Conservation (phyloP, 352 stramenopile genomes). For the Phytopythium ostracodes region DNA sequence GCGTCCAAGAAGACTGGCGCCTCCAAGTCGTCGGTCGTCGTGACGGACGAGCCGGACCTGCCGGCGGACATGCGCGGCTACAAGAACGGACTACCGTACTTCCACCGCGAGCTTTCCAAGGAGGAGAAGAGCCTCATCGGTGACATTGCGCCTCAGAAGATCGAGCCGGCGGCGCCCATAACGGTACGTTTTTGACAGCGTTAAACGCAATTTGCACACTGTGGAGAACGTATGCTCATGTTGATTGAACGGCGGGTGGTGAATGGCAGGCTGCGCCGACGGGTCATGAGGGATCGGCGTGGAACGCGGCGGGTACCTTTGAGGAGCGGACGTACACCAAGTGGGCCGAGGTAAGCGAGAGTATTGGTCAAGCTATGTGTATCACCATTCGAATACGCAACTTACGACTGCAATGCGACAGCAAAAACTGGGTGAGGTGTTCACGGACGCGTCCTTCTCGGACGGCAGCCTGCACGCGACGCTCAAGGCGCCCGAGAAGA, state of each 20-base stretch:
- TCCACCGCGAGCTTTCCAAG: constrained; percentile 96
- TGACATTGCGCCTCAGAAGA: constrained; percentile 91
- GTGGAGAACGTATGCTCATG: background rate
- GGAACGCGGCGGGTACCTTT: constrained; percentile 92
- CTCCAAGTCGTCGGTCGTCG: constrained; percentile 42
- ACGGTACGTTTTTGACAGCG: constrained; percentile 13
- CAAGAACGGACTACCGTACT: constrained; percentile 91
- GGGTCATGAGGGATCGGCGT: constrained; percentile 80
- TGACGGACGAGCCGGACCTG: constrained; percentile 65
- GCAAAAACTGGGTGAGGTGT: constrained; percentile 60
- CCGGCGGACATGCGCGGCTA: constrained; percentile 62
- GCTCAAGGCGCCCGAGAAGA: constrained; percentile 61
- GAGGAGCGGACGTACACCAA: constrained; percentile 87
- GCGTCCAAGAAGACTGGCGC: constrained; percentile 18
- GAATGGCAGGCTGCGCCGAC: constrained; percentile 13
- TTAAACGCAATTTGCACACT: too few species aligned
- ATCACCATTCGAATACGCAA: background rate
- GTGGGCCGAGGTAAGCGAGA: constrained; percentile 56
- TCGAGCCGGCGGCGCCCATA: constrained; percentile 40
- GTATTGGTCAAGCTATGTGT: background rate
- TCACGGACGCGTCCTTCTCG: constrained; percentile 31
- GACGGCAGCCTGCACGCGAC: constrained; percentile 40
- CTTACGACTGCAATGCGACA: constrained; percentile 7
- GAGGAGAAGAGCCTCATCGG: constrained; percentile 95
- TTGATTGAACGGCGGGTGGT: background rate